Evolutionary conservation across 768 basidiomycete species (phyloP).

Genomic region (Lactarius quietus): DNA sequence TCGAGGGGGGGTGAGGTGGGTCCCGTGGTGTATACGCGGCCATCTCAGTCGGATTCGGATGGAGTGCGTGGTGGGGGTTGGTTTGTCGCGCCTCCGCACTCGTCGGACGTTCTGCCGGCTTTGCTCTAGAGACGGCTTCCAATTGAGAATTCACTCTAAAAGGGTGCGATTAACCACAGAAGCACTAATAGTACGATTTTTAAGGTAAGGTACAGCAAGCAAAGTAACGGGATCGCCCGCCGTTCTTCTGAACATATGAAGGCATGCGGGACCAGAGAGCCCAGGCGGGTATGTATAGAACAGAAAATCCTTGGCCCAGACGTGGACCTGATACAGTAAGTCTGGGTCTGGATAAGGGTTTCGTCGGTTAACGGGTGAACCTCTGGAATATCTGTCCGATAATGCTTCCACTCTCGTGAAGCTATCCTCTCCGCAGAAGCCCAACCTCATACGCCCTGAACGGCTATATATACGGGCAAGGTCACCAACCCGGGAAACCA

Average conservation of each 20-base stretch:
- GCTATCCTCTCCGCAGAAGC: slow-evolving; percentile 22
- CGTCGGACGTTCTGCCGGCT: slow-evolving; percentile 25
- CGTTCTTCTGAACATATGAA: no score
- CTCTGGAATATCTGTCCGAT: slow-evolving; percentile 13
- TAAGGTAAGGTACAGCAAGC: slow-evolving; percentile 19
- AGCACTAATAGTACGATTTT: slow-evolving; percentile 8
- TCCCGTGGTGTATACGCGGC: slow-evolving; percentile 16
- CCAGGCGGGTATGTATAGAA: slow-evolving; percentile 5
- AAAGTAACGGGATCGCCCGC: slow-evolving; percentile 7
- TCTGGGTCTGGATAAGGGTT: neutral
- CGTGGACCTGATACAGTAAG: neutral
- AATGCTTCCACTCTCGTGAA: slow-evolving; percentile 16
- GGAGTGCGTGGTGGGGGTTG: neutral
- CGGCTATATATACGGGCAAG: slow-evolving; percentile 12
- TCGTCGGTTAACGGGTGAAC: slow-evolving; percentile 6
- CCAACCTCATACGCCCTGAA: slow-evolving; percentile 18
- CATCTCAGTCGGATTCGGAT: slow-evolving; percentile 15
- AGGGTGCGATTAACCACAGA: slow-evolving; percentile 9
- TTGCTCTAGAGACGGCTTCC: slow-evolving; percentile 5
- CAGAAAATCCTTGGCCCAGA: neutral
- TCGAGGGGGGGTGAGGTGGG: neutral
- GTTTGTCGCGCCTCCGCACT: slow-evolving; percentile 25
- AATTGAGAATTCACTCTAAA: slow-evolving; percentile 15
- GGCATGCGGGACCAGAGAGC: neutral
- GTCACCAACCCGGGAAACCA: slow-evolving; percentile 6